Evolutionary conservation across 2,329 filamentous ascomycete species (phyloP), one percentile per base, ranked within the genome.

Genomic region (Venturia nashicola): DNA sequence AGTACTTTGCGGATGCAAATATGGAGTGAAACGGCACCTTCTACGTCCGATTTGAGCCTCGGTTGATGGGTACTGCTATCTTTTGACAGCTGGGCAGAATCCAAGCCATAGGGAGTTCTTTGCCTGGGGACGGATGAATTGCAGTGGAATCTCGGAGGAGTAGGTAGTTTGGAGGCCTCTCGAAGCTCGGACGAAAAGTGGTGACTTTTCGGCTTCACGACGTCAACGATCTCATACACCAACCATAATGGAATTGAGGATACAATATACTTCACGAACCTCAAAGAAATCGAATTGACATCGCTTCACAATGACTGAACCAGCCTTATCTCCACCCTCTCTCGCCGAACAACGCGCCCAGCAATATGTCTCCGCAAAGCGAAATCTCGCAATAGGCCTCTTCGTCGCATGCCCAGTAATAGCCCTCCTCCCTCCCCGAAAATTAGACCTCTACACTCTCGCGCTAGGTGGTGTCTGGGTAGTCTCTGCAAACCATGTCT

Each of bases 371-470:
- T 63, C 55, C 27, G 23, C 44, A 18, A 43, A 40, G 12, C 79
- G 79, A 71, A 79, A 77, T 67, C 69, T 77, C 67, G 78, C 82
- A 18, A 72, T 83, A 40, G 75, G 72, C 63, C 75, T 79, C 59
- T 71, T 83, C 36, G 69, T 86, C 23, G 70, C 78, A 59, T 83
- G 81, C 65, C 84, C 84, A 0, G 67, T 80, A 9, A 76, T 86
- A 61, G 79, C 80, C 59, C 69, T 79, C 18, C 73, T 86, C 11
- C 84, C 84, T 11, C 84, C 84, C 0, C 82, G 84, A 57, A 86
- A 86, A 72, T 72, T 87, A 61, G 84, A 86, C 70, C 69, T 82
- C 62, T 86, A 84, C 73, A 86, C 83, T 20, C 76, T 84, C 68
- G 76, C 76, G 0, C 78, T 86, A 8, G 72, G 77, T 51, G 72